These are phyloP conservation scores for Fagopyrum tataricum DNA, from an alignment of 148 eudicot species.

Conservation along the genomic window DNA sequence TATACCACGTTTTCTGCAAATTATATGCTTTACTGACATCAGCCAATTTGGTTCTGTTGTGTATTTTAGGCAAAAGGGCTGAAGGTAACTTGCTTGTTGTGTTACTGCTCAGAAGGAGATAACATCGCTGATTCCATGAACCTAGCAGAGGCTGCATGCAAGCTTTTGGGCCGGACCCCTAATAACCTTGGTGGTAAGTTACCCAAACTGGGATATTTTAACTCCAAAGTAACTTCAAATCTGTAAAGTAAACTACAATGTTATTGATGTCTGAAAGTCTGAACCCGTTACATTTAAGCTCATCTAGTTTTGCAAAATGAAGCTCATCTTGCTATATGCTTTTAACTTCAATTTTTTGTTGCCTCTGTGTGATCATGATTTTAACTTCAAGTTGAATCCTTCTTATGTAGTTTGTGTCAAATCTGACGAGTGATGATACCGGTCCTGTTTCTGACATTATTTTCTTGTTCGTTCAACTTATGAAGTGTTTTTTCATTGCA, in stretches of 20 bases:
- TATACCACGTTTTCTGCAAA: not conserved
- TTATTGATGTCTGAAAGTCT: not conserved
- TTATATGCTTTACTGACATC: not conserved
- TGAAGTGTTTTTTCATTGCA: not conserved
- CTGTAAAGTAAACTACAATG: not conserved
- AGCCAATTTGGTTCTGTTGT: conserved; percentile 7
- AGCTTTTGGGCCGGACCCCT: conserved; percentile 35
- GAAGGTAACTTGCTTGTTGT: conserved; percentile 86
- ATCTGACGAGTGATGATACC: not conserved
- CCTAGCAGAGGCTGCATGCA: conserved; percentile 78
- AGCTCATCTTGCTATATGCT: not conserved
- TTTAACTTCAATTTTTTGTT: not conserved
- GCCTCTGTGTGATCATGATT: not conserved
- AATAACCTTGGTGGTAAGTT: conserved; percentile 38
- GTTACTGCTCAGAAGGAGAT: conserved; percentile 99
- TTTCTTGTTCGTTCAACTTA: not conserved
- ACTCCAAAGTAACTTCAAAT: not conserved
- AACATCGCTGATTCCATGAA: conserved; percentile 77
- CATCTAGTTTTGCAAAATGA: not conserved
- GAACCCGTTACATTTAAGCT: not conserved
- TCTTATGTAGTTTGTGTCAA: not conserved
- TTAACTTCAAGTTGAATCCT: not conserved
- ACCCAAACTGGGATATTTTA: not conserved
- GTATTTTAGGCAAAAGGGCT: conserved; percentile 70
- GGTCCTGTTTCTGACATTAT: not conserved